Percentiles rank a stretch among this genome's conserved stretches.
phyloP scores from a whole-genome alignment of 2,329 filamentous ascomycete species.

The Colletotrichum incanum region DNA sequence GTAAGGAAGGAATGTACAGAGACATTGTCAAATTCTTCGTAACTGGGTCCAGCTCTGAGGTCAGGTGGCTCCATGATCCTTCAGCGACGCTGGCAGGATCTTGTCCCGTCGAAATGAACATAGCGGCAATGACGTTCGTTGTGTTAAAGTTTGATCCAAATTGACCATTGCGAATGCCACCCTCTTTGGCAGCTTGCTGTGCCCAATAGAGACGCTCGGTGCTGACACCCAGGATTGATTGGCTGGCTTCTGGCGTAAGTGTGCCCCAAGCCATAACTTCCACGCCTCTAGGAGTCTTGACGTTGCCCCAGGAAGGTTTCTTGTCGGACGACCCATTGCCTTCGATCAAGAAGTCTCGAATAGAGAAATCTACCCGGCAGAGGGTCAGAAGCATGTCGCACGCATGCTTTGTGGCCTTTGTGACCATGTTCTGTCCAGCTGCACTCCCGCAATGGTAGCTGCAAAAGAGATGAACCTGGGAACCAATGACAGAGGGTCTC shows the following conservation, averaged over 20 bases:
- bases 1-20: conserved; percentile 16
- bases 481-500: conserved; percentile 20
- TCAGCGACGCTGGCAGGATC: conserved; percentile 27
- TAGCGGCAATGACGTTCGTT: conserved; percentile 27
- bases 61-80: conserved; percentile 24
- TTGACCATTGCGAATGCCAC: conserved; percentile 27
- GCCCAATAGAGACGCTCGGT: conserved; percentile 9
- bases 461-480: conserved; percentile 22
- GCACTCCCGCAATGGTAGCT: conserved; percentile 21
- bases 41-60: conserved; percentile 14
- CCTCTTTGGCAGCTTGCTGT: conserved; percentile 9
- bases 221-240: conserved; percentile 5
- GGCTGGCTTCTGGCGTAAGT: conserved; percentile 7
- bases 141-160: conserved; percentile 31
- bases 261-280: conserved; percentile 31
- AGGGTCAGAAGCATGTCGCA: conserved; percentile 14
- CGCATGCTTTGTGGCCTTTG: conserved; percentile 22
- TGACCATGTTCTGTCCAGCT: conserved; percentile 31
- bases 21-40: conserved; percentile 16
- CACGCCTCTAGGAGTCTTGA: conserved; percentile 20
- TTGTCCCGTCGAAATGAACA: conserved; percentile 27
- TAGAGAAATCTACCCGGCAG: background rate
- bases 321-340: conserved; percentile 20
- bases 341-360: conserved; percentile 27
- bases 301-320: conserved; percentile 29